A percentile compares a stretch with the other conserved stretches of the same genome.
phyloP scores from a whole-genome alignment of 148 eudicot species.

The Rheum nobile region DNA sequence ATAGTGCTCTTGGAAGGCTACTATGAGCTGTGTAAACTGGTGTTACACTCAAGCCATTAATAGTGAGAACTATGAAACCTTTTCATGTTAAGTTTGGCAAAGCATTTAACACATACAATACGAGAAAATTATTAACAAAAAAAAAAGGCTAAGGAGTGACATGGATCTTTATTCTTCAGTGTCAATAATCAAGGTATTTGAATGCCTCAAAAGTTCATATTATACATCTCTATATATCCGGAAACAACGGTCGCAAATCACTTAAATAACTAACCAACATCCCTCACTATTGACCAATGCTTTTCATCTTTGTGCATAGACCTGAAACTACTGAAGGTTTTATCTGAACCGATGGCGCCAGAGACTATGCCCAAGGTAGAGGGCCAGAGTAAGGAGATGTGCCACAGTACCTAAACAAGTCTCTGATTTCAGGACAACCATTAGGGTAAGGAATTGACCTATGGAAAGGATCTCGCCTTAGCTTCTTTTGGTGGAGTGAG shows the following conservation, averaged over 20 bases:
- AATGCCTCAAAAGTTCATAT: neutral
- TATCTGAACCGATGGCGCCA: neutral
- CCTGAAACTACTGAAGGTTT: neutral
- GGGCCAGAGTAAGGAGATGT: slow-evolving; percentile 44
- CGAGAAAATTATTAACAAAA: neutral
- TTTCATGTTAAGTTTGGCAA: neutral
- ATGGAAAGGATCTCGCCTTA: slow-evolving; percentile 81
- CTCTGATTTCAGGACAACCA: slow-evolving; percentile 92
- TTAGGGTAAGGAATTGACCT: slow-evolving; percentile 82
- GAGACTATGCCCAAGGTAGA: slow-evolving; percentile 59
- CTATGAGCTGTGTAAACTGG: neutral
- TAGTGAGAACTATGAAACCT: neutral
- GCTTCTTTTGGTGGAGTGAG: slow-evolving; percentile 58
- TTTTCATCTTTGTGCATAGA: neutral
- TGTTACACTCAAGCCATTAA: neutral
- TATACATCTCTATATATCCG: neutral
- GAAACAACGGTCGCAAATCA: neutral
- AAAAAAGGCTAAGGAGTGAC: neutral
- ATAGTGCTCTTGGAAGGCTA: neutral
- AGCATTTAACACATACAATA: neutral
- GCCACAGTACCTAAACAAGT: slow-evolving; percentile 66
- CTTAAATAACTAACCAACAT: neutral
- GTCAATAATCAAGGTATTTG: neutral
- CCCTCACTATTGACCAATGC: neutral
- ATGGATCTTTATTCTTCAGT: neutral